These are phyloP conservation scores for Hysterium pulicare DNA, from an alignment of 2,329 filamentous ascomycete genomes.

Conservation along the genomic window DNA sequence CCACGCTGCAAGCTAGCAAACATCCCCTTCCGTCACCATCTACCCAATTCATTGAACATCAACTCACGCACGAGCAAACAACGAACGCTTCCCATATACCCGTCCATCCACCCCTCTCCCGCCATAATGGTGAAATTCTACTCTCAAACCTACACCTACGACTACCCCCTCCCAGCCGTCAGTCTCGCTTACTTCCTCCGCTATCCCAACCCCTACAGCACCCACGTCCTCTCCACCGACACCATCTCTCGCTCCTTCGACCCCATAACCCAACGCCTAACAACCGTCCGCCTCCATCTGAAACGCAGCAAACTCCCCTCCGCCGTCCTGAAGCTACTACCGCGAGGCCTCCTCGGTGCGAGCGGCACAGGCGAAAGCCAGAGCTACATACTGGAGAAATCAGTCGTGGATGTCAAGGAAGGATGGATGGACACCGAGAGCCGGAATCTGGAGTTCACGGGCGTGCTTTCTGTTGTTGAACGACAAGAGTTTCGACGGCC, in stretches of 20 bases:
- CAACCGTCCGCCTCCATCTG: constrained; percentile 75
- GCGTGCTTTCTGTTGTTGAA: constrained; percentile 75
- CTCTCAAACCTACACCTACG: constrained; percentile 64
- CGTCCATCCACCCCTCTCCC: not conserved
- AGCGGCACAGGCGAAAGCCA: constrained; percentile 61
- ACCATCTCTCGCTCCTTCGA: constrained; percentile 74
- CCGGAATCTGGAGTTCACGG: constrained; percentile 77
- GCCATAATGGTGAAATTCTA: constrained; percentile 52
- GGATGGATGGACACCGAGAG: constrained; percentile 83
- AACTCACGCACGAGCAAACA: not conserved
- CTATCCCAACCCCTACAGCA: constrained; percentile 81
- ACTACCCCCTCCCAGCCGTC: constrained; percentile 79
- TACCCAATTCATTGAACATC: not conserved
- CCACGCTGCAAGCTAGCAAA: too few relatives aligned
- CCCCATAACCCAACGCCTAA: constrained; percentile 67
- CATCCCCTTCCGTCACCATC: not conserved
- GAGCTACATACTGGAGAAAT: constrained; percentile 76
- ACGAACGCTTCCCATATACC: not conserved
- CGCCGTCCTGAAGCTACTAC: constrained; percentile 72
- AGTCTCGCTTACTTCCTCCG: constrained; percentile 87
- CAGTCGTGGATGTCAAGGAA: constrained; percentile 72
- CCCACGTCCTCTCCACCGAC: constrained; percentile 79
- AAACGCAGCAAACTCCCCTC: constrained; percentile 77
- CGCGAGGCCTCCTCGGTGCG: constrained; percentile 63
- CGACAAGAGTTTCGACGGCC: constrained; percentile 65